A percentile compares a stretch with the other conserved stretches of the same genome.
Conservation (phyloP, 768 basidiomycete species). For the Mycena vulgaris region DNA sequence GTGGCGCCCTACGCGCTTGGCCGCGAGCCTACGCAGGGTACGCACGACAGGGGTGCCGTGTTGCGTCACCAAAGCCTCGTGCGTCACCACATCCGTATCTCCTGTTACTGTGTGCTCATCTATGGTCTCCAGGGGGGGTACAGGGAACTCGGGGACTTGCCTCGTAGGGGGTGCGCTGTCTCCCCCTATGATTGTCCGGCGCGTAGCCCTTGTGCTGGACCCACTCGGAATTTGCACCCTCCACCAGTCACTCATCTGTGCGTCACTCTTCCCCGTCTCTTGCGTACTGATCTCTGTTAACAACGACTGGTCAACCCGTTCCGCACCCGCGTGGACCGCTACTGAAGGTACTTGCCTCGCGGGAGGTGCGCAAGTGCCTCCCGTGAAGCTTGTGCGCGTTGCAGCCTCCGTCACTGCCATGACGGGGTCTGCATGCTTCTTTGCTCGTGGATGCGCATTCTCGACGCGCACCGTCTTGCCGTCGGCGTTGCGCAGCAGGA, state of each 20-base stretch:
- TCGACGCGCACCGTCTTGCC: background rate
- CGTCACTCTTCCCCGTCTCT: background rate
- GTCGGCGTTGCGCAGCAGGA: background rate
- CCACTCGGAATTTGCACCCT: background rate
- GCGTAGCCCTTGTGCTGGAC: background rate
- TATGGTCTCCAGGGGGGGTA: too few species aligned
- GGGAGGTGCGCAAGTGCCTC: background rate
- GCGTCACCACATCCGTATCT: too few species aligned
- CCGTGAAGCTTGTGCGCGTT: background rate
- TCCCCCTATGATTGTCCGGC: constrained; percentile 19
- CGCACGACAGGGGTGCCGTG: too few species aligned
- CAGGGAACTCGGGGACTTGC: background rate
- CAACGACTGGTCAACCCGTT: background rate
- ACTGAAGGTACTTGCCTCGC: background rate
- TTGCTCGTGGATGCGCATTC: background rate
- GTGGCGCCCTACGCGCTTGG: too few species aligned
- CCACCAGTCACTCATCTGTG: background rate
- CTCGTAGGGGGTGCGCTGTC: constrained; percentile 26
- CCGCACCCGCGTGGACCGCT: background rate
- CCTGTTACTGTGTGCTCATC: background rate
- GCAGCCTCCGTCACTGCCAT: constrained; percentile 17
- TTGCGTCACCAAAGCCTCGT: too few species aligned
- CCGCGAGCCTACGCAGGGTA: too few species aligned
- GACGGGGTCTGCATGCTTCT: background rate
- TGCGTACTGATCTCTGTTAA: background rate